Evolutionary conservation across 768 basidiomycete genomes (phyloP), one percentile per base, ranked within the genome.

Genomic region (Amanita rimosa): DNA sequence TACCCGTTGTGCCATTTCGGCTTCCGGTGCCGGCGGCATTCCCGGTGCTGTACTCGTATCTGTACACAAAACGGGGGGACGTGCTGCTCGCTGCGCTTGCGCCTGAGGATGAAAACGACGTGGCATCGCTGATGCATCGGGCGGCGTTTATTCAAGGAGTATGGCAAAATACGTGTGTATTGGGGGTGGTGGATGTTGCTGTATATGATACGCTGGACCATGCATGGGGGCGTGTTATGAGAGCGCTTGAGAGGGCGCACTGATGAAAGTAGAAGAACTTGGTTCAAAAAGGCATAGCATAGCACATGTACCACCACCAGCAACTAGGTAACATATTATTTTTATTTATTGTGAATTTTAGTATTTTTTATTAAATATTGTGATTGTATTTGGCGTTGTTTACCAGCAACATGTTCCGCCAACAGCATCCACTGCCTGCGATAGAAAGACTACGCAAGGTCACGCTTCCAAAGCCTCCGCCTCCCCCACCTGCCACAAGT

Each of bases 21-120:
- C 62, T 81, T n/a, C 76, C 78, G 0, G 69, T 73, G 2, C 70
- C 76, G 0, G 63, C 65, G n/a, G 67, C 74, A 11, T 80, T 79
- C 58, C 61, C 71, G 1, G 59, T 67, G 4, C 65, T 82, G 0
- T 70, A 72, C 14, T 55, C 62, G 0, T 78, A 70, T 64, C 62
- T 81, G 39, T 77, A 81, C 63, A 72, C 70, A 1, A 71, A 73
- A 34, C 48, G 56, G 40, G 65, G 71, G 48, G 58, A 67, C 16
- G 46, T 57, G 34, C 60, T 79, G 42, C 57, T 77, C 26, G 58
- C 61, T 7, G 52, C 66, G 2, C 64, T 79, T 47, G 57, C 75
- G 9, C 70, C 75, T 4, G 33, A 22, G 11, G 22, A 35, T 24
- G 48, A 36, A 21, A 31, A 21, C 9, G 48, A 49, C 6, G 17